Evolutionary conservation across 129 eudicot species (phyloP), one percentile per base, ranked within the genome.

Genomic region (Lactuca saligna): DNA sequence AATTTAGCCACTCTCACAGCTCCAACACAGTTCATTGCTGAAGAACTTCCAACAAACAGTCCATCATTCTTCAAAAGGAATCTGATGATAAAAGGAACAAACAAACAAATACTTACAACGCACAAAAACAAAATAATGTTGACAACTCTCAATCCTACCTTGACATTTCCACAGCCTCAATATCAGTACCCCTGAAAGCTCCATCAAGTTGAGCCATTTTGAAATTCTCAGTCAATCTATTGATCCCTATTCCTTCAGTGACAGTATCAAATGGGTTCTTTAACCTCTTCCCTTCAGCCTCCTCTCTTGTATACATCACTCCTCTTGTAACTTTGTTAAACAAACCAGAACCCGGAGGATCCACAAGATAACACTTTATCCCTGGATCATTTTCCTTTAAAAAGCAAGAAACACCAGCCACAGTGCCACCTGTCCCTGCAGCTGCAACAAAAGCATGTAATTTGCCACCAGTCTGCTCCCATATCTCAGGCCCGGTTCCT

Each of bases 11-110:
- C 85, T 79, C 86, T 81, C 55, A 89, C 86, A 48, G 99, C 97
- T 69, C 99, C 98, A 67, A 93, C 95, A 60, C 98, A 93, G 70
- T 93, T 93, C 99, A 93, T 89, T 32, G 99, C 99, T 37, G 99
- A 89, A 72, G 97, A 89, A 78, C 99, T 89, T 61, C 99, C 99
- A 33, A 93, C 74, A 84, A 93, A 89, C n/a, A 89, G 81, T 12
- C 99, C 97, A 14, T 89, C 97, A 2, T 89, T 85, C 81, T 85
- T 87, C 72, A 87, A 29, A 37, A 93, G 94, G 25, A 83, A 93
- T 82, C 99, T 93, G 84, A 54, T 3, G 29, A 57, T 51, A 20
- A 62, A 34, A 46, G 63, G 20, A 29, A 46, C 11, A 41, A 7
- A 38, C 25, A 20, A 25, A 25, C 2, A 25, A 25, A 1, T 25